phyloP scores from a whole-genome alignment of 1,139 yeast species.

The Chernovozyma aurita region DNA sequence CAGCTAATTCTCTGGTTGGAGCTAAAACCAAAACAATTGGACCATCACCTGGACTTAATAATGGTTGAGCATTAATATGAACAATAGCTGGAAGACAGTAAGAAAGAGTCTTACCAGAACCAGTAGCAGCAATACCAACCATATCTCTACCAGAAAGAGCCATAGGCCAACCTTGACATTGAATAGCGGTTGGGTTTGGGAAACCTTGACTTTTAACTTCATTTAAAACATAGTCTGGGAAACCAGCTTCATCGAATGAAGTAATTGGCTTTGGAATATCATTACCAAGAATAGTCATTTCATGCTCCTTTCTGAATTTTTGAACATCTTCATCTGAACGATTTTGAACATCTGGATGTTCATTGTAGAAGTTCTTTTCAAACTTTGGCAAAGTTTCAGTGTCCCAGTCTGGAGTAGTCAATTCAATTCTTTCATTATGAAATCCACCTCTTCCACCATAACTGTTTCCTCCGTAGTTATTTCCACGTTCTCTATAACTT shows the following conservation, averaged over 20 bases:
- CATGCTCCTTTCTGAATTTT: constrained; percentile 74
- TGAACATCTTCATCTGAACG: constrained; percentile 72
- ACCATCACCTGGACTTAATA: constrained; percentile 90
- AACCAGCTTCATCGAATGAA: constrained; percentile 91
- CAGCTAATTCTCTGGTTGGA: constrained; percentile 98
- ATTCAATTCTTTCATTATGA: constrained; percentile 47
- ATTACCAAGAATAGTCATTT: constrained; percentile 79
- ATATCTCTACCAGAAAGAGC: constrained; percentile 97
- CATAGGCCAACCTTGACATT: constrained; percentile 99
- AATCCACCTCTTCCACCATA: constrained; percentile 27
- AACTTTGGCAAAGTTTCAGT: constrained; percentile 74
- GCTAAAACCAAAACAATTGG: constrained; percentile 95
- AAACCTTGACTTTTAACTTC: constrained; percentile 93
- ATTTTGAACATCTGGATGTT: constrained; percentile 70
- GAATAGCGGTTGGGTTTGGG: constrained; percentile 91
- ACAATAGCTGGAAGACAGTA: constrained; percentile 96
- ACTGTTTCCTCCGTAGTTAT: constrained; percentile 28
- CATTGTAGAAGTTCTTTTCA: constrained; percentile 91
- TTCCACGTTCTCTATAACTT: constrained; percentile 16
- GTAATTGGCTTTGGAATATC: constrained; percentile 95
- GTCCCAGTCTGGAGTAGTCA: constrained; percentile 77
- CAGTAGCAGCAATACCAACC: constrained; percentile 98
- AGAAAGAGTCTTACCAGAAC: constrained; percentile 96
- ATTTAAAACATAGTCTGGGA: constrained; percentile 86
- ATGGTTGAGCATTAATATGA: constrained; percentile 97